Evolutionary conservation across 495 filamentous ascomycete species (phyloP), one percentile per base, ranked within the genome.

Genomic region (Aspergillus nidulans): DNA sequence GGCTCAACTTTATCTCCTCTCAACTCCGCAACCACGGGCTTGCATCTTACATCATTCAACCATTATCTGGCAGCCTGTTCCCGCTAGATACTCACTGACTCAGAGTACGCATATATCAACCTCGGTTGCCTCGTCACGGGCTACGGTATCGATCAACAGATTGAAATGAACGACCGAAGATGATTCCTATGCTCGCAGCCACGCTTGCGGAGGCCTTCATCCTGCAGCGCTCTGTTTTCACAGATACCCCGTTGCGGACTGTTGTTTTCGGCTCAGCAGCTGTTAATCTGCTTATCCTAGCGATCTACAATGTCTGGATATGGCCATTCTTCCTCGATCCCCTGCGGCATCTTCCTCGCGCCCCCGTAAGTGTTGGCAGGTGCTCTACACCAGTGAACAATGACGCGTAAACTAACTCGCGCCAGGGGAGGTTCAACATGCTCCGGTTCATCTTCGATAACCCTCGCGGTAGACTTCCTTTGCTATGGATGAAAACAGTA

Each of bases 291-390:
- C 9, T 57, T 0, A 25, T 70, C 5, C 34, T 58, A n/a, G 50
- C 50, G 2, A 39, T 80, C 19, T 91, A 78, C 69, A 69, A 59
- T 3, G 59, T 84, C 1, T 44, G 90, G 1, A 61, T 92, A 36
- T 95, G 85, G 62, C 91, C 90, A 3, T 76, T 80, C 40, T 76
- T 85, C 60, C 73, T 95, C 55, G 90, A 81, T n/a, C 90, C 92
- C 0, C 57, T 88, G 30, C 76, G 81, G 0, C 75, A 83, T 62
- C 68, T 92, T 1, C 89, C 89, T 0, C 70, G 66, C 18, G 80
- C 86, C 0, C 60, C 62, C 24, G 82, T 80, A 73, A 49, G 71
- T 69, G n/a, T n/a, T n/a, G n/a, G n/a, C n/a, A n/a, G n/a, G n/a
- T 43, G 32, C 38, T 43, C 52, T 20, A 47, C 9, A 24, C 18